These are phyloP conservation scores for Neonectria punicea DNA, from an alignment of 2,329 filamentous ascomycete species.

Conservation along the genomic window DNA sequence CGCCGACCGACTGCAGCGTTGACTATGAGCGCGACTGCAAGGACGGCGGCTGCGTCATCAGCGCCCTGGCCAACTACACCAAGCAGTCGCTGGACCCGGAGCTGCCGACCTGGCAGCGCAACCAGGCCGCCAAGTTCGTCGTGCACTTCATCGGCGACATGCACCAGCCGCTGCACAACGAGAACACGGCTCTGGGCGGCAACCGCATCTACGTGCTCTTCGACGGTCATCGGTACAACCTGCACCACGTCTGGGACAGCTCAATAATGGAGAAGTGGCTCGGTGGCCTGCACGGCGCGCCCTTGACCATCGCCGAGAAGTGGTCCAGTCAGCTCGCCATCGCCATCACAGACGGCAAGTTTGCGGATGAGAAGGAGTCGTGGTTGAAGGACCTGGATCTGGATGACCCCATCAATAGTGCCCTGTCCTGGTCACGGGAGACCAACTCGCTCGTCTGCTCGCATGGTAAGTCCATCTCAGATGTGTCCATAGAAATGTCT, in stretches of 20 bases:
- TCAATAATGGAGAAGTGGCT: slow-evolving; percentile 74
- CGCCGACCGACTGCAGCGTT: slow-evolving; percentile 67
- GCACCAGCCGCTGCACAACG: slow-evolving; percentile 75
- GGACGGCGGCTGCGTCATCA: slow-evolving; percentile 69
- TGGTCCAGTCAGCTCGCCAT: slow-evolving; percentile 68
- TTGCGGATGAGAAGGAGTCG: slow-evolving; percentile 55
- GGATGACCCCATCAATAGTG: slow-evolving; percentile 63
- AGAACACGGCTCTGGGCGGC: slow-evolving; percentile 71
- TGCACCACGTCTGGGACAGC: slow-evolving; percentile 80
- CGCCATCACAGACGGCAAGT: slow-evolving; percentile 68
- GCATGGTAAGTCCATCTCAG: slow-evolving; percentile 58
- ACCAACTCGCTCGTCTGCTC: slow-evolving; percentile 71
- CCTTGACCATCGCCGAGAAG: slow-evolving; percentile 60
- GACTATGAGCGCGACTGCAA: slow-evolving; percentile 71
- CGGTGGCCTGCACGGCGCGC: slow-evolving; percentile 62
- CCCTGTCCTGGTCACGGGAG: slow-evolving; percentile 72
- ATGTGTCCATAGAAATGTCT: background rate
- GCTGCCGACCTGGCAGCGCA: slow-evolving; percentile 58
- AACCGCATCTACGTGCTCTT: slow-evolving; percentile 75
- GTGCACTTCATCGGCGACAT: slow-evolving; percentile 77
- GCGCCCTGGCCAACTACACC: slow-evolving; percentile 70
- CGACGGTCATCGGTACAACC: slow-evolving; percentile 66
- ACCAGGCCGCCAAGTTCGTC: slow-evolving; percentile 73
- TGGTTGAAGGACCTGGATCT: slow-evolving; percentile 71
- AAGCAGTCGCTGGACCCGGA: slow-evolving; percentile 59